Evolutionary conservation across 805 yeast species (phyloP).

Genomic region (Candida oleophila): DNA sequence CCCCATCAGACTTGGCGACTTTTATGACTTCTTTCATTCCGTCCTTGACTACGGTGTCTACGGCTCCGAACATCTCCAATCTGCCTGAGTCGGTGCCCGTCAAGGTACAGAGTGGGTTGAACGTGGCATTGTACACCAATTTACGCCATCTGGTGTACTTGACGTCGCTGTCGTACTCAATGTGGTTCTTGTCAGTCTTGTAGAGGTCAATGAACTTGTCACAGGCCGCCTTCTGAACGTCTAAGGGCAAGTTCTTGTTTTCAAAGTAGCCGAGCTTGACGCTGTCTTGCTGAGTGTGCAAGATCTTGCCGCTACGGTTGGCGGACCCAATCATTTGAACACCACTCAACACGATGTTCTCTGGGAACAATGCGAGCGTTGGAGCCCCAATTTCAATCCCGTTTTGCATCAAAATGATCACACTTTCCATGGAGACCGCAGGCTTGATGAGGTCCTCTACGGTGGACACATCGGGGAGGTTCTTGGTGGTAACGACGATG

Average conservation of each 20-base stretch:
- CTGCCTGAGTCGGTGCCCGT: slow-evolving; percentile 28
- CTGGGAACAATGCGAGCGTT: slow-evolving; percentile 50
- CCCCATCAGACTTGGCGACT: slow-evolving; percentile 25
- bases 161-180: slow-evolving; percentile 41
- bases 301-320: slow-evolving; percentile 45
- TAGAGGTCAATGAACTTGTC: slow-evolving; percentile 4
- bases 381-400: slow-evolving; percentile 65
- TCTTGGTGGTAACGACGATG: slow-evolving; percentile 61
- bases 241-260: slow-evolving; percentile 29
- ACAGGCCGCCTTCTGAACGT: slow-evolving; percentile 20
- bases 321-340: slow-evolving; percentile 54
- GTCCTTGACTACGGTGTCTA: slow-evolving; percentile 15
- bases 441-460: slow-evolving; percentile 52
- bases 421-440: slow-evolving; percentile 47
- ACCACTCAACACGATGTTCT: slow-evolving; percentile 55
- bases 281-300: slow-evolving; percentile 51
- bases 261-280: slow-evolving; percentile 53
- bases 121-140: slow-evolving; percentile 24
- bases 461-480: slow-evolving; percentile 59
- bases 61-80: slow-evolving; percentile 19
- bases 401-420: slow-evolving; percentile 61
- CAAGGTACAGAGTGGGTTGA: slow-evolving; percentile 26
- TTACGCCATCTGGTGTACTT: slow-evolving; percentile 33
- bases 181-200: slow-evolving; percentile 1
- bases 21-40: slow-evolving; percentile 23